Base-by-base conservation (phyloP, 306 rosid genomes). In the Notholithocarpus densiflorus region DNA sequence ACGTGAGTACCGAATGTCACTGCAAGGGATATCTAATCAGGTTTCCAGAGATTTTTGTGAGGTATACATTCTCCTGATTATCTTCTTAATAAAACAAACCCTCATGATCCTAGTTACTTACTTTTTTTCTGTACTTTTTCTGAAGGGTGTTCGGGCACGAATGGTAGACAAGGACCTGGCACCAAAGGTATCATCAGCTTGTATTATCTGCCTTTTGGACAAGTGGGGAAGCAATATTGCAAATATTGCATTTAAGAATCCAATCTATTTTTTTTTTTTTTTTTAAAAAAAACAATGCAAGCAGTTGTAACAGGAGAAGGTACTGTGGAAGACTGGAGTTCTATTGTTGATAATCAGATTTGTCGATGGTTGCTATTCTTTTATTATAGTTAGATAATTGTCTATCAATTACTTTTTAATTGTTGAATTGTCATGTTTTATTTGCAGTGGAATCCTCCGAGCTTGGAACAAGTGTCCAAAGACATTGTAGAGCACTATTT, bases 401-500 rank as follows among this genome's bases (percentile, higher is more conserved):
- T 24, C 20, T 6, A 14, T 17, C 18, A 6, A 5, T 34, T 27
- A 29, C 37, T 55, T 74, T 34, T 75, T 70, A 64, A 34, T 60
- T 71, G 45, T 66, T 43, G 69, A 27, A 19, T 19, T 59, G 15
- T 73, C 69, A 9, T 68, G 20, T 53, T 70, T 76, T 52, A 74
- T 75, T 60, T 86, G 81, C 95, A 92, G 97, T 92, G 98, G 98
- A 87, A 95, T 87, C 98, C 98, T 83, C 95, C 97, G 20, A 92
- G 82, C 20, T 77, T 92, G 79, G 97, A 89, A 51, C 87, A 80
- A 85, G 97, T 95, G 61, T 87, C 95, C 51, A 56, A 79, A 78
- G 98, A 92, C 75, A 89, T 92, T 97, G 97, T 95, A 80, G 91
- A 86, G 75, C 89, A 82, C 21, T 95, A 89, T 85, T 95, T 95